phyloP scores from a whole-genome alignment of 23 red algal genomes.

The Rhodosorus marinus region DNA sequence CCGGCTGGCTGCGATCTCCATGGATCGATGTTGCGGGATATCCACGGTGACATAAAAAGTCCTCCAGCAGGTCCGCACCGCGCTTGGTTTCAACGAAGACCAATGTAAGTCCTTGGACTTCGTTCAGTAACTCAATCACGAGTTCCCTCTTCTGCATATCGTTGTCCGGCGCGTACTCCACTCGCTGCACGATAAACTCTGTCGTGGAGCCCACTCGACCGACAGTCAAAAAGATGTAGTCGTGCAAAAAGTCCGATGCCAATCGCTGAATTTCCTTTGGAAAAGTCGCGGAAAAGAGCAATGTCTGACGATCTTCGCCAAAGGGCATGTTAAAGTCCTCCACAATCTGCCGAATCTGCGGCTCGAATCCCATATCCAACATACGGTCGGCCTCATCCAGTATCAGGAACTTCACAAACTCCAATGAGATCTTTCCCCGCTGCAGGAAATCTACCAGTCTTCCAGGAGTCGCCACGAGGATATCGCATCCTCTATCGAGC shows the following conservation, averaged over 20 bases:
- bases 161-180: slow-evolving; percentile 44
- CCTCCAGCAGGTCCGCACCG: slow-evolving; percentile 78
- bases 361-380: slow-evolving; percentile 99
- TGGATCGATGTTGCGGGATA: slow-evolving; percentile 96
- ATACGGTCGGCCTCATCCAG: slow-evolving; percentile 98
- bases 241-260: slow-evolving; percentile 89
- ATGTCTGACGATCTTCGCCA: slow-evolving; percentile 64
- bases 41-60: slow-evolving; percentile 44
- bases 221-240: slow-evolving; percentile 95
- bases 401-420: slow-evolving; percentile 65
- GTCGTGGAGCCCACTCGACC: slow-evolving; percentile 98
- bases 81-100: slow-evolving; percentile 98
- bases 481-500: slow-evolving; percentile 69
- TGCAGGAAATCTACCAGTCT: slow-evolving; percentile 92
- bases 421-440: slow-evolving; percentile 62
- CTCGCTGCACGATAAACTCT: slow-evolving; percentile 91
- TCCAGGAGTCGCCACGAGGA: slow-evolving; percentile 91
- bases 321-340: slow-evolving; percentile 52
- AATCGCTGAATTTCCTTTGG: slow-evolving; percentile 90
- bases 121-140: slow-evolving; percentile 78
- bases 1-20: slow-evolving; percentile 88
- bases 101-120: slow-evolving; percentile 69
- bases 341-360: slow-evolving; percentile 97
- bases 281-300: slow-evolving; percentile 98
- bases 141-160: slow-evolving; percentile 79